Evolutionary conservation across 495 filamentous ascomycete genomes (phyloP), one percentile per base, ranked within the genome.

Genomic region (Thozetella sp.): DNA sequence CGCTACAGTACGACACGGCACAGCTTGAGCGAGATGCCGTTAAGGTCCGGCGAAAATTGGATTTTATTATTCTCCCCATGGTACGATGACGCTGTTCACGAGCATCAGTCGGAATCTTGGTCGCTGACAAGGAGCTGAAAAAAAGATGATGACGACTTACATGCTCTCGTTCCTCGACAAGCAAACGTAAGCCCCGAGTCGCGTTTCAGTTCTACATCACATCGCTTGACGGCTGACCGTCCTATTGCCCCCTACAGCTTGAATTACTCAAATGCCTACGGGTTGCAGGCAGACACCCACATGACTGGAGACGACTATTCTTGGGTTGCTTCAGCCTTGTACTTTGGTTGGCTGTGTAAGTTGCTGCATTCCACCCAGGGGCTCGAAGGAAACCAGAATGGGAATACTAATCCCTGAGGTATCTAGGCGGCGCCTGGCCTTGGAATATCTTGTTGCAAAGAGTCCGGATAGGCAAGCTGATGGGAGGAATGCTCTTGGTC

Each of bases 81-180:
- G 65, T 67, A 67, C 24, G 65, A 48, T n/a, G n/a, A 48, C 43
- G n/a, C 43, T n/a, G 9, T 10, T n/a, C 11, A 11, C 43, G n/a
- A n/a, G n/a, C 43, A 48, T n/a, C 43, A 10, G 19, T n/a, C 24
- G 17, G 46, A 40, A 24, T 15, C 25, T 30, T 15, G 19, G 34
- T 48, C 58, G 11, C 65, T 67, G 58, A 67, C 54, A 50, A 6
- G 25, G 45, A 22, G 6, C 24, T 24, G 24, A n/a, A n/a, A n/a
- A n/a, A n/a, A 62, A 67, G 65, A 68, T 71, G 68, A 71, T 71
- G 68, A 63, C 52, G 10, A 71, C 68, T 1, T 68, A 68, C 25
- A 71, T 71, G 68, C 51, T 71, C 22, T 66, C 65, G 22, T 68
- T 71, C 25, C 68, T 71, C 22, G 68, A 71, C 37, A 71, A 71